Evolutionary conservation across 495 filamentous ascomycete species (phyloP), one percentile per base, ranked within the genome.

Genomic region (Cryomyces minteri): DNA sequence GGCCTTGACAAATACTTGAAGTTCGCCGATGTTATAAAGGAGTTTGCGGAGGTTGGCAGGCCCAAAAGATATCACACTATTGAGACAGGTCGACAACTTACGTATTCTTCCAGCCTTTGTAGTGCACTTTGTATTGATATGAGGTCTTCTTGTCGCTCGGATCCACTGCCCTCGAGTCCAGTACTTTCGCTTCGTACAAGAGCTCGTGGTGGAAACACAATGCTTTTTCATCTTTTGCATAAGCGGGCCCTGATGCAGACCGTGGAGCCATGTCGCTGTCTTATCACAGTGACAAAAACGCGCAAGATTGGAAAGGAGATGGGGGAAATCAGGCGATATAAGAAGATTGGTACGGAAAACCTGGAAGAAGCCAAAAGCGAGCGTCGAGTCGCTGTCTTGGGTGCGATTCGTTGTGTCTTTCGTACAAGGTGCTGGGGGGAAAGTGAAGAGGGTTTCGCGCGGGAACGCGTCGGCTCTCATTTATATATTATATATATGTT

Each of bases 81-180:
- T 25, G 18, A 25, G 18, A 25, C 18, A 25, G 18, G 18, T 25
- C 18, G 18, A 25, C 41, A 28, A 82, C 80, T 62, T 67, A 85
- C 78, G 86, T 94, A 58, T 84, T 84, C 66, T 98, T 98, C 90
- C 90, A 96, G 49, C 90, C 90, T 61, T 95, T 95, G 66, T 98
- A 98, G 62, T 98, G 90, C 41, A 98, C 85, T 50, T 82, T 82
- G 60, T 90, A 98, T 57, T 82, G 76, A 48, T 72, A 81, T 38
- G 77, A 71, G 40, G 79, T 83, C 54, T 81, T 82, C 62, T 78
- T 78, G 61, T 84, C 79, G 25, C 72, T 74, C 8, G 69, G 65
- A 38, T 82, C 68, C 40, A 72, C 70, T 43, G 76, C 71, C 45
- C 70, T 71, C 32, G 72, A 61, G 39, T 95, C 88, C 33, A 94